phyloP scores from a whole-genome alignment of 106 monocot species.

The Dactylorhiza incarnata region DNA sequence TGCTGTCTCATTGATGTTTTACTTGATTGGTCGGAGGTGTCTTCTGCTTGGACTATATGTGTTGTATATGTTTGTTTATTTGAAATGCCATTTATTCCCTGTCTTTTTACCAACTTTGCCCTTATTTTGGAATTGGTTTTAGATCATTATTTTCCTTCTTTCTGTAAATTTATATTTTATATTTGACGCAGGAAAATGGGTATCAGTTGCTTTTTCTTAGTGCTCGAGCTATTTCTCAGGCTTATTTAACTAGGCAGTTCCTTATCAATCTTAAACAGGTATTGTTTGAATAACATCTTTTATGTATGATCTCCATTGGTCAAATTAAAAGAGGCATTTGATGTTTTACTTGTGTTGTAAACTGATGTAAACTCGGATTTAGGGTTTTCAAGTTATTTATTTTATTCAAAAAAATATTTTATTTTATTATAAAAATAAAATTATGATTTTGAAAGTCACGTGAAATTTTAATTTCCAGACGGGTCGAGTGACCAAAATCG shows the following conservation, averaged over 20 bases:
- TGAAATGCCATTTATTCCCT: background rate
- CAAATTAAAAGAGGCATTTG: background rate
- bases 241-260: constrained; percentile 70
- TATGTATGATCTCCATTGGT: background rate
- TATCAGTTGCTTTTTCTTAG: constrained; percentile 90
- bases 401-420: too few species aligned
- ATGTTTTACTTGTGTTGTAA: background rate
- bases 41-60: background rate
- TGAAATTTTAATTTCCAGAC: too few species aligned
- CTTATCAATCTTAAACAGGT: constrained; percentile 90
- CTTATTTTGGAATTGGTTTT: background rate
- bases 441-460: too few species aligned
- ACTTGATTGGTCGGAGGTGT: background rate
- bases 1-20: background rate
- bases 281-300: constrained; percentile 1
- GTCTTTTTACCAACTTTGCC: background rate
- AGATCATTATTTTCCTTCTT: background rate
- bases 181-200: constrained; percentile 75
- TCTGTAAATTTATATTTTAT: background rate
- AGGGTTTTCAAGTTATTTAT: too few species aligned
- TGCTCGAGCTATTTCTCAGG: constrained; percentile 88
- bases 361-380: too few species aligned
- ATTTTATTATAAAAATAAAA: too few species aligned
- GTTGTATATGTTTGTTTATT: background rate
- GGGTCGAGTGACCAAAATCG: too few species aligned